Evolutionary conservation across 228 moss, liverwort and hornwort genomes (phyloP).

Genomic region (Sphagnum fallax): DNA sequence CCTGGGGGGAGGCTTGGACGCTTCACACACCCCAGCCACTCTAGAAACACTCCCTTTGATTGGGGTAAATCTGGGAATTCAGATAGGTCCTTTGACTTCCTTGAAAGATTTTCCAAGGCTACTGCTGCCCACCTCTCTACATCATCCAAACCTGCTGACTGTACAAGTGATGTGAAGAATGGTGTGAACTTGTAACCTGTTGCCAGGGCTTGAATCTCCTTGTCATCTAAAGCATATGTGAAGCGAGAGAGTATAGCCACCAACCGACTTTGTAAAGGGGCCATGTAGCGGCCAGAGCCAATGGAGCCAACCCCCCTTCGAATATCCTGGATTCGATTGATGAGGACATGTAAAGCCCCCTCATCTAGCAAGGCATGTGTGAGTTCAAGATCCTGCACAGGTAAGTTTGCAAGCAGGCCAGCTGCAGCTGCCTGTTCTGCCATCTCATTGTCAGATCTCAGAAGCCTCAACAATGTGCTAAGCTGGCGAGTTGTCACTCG

Average conservation of each 20-base stretch:
- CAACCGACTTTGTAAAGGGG: conserved; percentile 69
- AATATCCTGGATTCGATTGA: conserved; percentile 57
- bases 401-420: conserved; percentile 77
- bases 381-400: conserved; percentile 67
- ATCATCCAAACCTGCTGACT: conserved; percentile 61
- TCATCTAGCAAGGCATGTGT: conserved; percentile 80
- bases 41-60: conserved; percentile 3
- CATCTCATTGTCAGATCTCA: conserved; percentile 58
- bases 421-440: conserved; percentile 94
- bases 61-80: conserved; percentile 25
- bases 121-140: conserved; percentile 74
- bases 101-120: conserved; percentile 75
- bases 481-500: conserved; percentile 82
- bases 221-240: conserved; percentile 65
- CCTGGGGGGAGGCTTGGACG: conserved; percentile 46
- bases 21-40: conserved; percentile 39
- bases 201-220: conserved; percentile 39
- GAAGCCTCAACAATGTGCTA: conserved; percentile 72
- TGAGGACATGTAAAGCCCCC: conserved; percentile 44
- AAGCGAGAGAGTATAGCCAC: conserved; percentile 83
- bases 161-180: conserved; percentile 70
- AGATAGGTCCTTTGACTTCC: conserved; percentile 60
- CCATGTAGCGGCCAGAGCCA: conserved; percentile 67
- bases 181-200: conserved; percentile 44
- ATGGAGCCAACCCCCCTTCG: conserved; percentile 58